Conservation (phyloP, 2,329 filamentous ascomycete species). For the Colletotrichum caudatum region DNA sequence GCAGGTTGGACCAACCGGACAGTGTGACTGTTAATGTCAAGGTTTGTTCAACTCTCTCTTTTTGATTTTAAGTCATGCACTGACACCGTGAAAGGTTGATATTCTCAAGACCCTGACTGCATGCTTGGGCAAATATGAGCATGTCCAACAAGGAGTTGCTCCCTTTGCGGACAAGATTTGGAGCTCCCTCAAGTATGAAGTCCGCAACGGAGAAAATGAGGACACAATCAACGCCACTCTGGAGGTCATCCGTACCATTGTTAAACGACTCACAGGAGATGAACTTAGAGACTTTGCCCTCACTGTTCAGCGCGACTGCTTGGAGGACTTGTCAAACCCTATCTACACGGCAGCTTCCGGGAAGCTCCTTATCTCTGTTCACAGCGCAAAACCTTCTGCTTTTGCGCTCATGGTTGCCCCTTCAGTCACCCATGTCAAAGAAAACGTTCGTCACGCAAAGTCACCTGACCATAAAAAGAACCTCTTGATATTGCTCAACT, state of each 20-base stretch:
- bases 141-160: constrained; percentile 59
- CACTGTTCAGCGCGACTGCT: constrained; percentile 64
- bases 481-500: constrained; percentile 63
- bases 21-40: constrained; percentile 70
- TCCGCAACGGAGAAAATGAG: constrained; percentile 70
- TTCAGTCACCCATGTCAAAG: constrained; percentile 61
- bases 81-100: constrained; percentile 56
- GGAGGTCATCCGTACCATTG: constrained; percentile 64
- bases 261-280: constrained; percentile 58
- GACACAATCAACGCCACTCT: constrained; percentile 69
- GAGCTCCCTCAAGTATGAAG: constrained; percentile 72
- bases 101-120: constrained; percentile 67
- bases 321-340: constrained; percentile 64
- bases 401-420: constrained; percentile 63
- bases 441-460: constrained; percentile 63
- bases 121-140: constrained; percentile 63
- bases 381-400: constrained; percentile 60
- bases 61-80: neutral
- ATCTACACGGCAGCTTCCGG: constrained; percentile 66
- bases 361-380: constrained; percentile 63
- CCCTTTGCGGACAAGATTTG: constrained; percentile 66
- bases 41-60: constrained; percentile 48
- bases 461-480: constrained; percentile 64
- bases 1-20: constrained; percentile 70
- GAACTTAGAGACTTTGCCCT: constrained; percentile 61